Base-by-base conservation (phyloP, 192 early-diverging fungal genomes). In the Fimicolochytrium jonesii region DNA sequence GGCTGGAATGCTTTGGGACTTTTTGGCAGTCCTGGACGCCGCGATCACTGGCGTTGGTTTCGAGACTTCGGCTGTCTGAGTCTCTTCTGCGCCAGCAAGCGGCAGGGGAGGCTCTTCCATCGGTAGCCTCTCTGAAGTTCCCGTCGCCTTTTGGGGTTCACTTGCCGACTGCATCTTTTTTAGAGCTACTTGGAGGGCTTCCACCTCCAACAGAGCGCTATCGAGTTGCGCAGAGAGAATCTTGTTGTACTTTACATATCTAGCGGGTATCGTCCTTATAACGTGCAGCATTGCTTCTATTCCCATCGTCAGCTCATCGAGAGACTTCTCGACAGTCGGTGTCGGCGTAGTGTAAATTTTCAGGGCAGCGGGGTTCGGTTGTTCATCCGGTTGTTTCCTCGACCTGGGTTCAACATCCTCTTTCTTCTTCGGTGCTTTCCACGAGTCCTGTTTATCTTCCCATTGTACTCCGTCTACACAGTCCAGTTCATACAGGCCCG, bases 221-320 rank as follows among this genome's bases (percentile, higher is more conserved):
- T 63, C 61, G 20, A 73, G 63, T 31, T 64, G 51, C 10, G 36
- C 39, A 0, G 58, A 32, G 6, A 73, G 65, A 6, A 58, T 28
- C 30, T 45, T 46, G 39, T 73, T 73, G 61, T 73, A 68, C 2
- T 61, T 67, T 31, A 73, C 45, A 33, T 73, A 73, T 6, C 71
- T 29, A 4, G 54, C 52, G 15, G 71, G 71, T 7, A 73, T 73
- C 6, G 60, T 53, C 10, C 45, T 25, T 13, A 73, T 56, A 2
- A 73, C 28, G 17, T 68, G 45, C 6, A 61, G 1, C 59, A 73
- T 42, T 4, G 60, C 59, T n/a, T 68, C 58, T 22, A 67, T 43
- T n/a, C 56, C 59, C 7, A 43, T 45, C 31, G 68, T 56, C 33
- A 73, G 17, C 18, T 72, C 47, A 26, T 48, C 37, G 2, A 13